Evolutionary conservation across 768 basidiomycete species (phyloP), one percentile per base, ranked within the genome.

Genomic region (Exsudoporus frostii): DNA sequence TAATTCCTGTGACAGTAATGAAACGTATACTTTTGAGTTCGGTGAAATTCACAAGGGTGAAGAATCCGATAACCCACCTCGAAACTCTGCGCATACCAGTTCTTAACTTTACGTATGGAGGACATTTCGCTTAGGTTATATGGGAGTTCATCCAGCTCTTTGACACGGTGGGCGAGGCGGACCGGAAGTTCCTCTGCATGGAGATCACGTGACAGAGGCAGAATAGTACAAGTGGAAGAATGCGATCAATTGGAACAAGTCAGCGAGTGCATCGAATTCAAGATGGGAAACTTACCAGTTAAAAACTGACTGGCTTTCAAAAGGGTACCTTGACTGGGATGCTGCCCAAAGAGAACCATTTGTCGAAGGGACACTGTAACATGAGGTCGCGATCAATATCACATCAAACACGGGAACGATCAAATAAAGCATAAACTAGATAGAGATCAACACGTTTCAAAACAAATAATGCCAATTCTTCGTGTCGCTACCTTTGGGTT

Each of bases 31-130:
- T 55, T n/a, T 3, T 22, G 8, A 17, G n/a, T 38, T 1, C 11
- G 13, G 19, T 19, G 32, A 17, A 6, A 33, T 51, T 38, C 34
- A 38, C 30, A 29, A 17, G 13, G 7, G 58, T 44, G 5, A 14
- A n/a, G 19, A 4, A 8, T 2, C 5, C 8, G 15, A 27, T n/a
- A 22, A 44, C 58, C 20, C 17, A 61, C 57, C 58, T 58, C 53
- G 40, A 58, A 58, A 46, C 57, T 58, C 20, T 58, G 57, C 17
- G 57, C 57, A 25, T 58, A 58, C 57, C 57, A 58, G 19, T 58
- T 60, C 53, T 58, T 58, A 7, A 58, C 57, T 56, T 58, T 58
- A 38, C 53, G 53, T 60, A 58, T 58, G 9, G 57, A 58, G 4
- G 44, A 43, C 57, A 56, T 60, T 27, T 60, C 57, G 8, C 57